phyloP scores from a whole-genome alignment of 805 yeast species.

The Yarrowia sp. region DNA sequence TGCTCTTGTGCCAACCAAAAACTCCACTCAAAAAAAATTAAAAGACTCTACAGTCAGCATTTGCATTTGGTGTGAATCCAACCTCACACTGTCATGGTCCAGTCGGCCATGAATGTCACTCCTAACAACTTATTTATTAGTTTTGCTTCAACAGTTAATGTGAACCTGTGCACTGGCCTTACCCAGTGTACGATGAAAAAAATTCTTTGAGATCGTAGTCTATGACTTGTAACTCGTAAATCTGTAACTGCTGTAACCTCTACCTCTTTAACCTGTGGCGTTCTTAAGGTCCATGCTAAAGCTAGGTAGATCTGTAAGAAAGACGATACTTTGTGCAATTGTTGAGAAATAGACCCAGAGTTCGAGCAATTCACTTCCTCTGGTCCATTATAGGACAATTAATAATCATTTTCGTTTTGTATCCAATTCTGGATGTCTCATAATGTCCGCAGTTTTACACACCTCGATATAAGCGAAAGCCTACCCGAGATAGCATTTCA shows the following conservation, averaged over 20 bases:
- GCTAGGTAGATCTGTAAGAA: too few relatives aligned
- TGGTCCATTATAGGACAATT: too few relatives aligned
- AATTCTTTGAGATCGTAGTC: not conserved
- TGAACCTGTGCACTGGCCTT: conserved; percentile 22
- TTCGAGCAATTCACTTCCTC: too few relatives aligned
- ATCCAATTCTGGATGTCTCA: not conserved
- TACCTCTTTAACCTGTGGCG: too few relatives aligned
- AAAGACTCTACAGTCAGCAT: conserved; percentile 1
- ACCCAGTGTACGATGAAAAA: not conserved
- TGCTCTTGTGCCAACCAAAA: not conserved
- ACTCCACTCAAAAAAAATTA: not conserved
- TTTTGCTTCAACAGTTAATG: conserved; percentile 39
- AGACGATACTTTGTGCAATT: not conserved
- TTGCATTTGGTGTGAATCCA: conserved; percentile 38
- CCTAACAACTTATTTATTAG: conserved; percentile 38
- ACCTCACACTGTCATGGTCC: conserved; percentile 27
- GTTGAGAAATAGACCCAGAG: not conserved
- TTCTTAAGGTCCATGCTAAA: too few relatives aligned
- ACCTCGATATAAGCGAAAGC: not conserved
- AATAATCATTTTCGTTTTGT: too few relatives aligned
- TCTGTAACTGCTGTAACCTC: not conserved
- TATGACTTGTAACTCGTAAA: not conserved
- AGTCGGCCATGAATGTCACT: conserved; percentile 19
- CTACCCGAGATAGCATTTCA: not conserved
- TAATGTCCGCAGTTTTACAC: not conserved